phyloP scores from a whole-genome alignment of 2,329 filamentous ascomycete species.

The Pseudophaeomoniella oleicola region DNA sequence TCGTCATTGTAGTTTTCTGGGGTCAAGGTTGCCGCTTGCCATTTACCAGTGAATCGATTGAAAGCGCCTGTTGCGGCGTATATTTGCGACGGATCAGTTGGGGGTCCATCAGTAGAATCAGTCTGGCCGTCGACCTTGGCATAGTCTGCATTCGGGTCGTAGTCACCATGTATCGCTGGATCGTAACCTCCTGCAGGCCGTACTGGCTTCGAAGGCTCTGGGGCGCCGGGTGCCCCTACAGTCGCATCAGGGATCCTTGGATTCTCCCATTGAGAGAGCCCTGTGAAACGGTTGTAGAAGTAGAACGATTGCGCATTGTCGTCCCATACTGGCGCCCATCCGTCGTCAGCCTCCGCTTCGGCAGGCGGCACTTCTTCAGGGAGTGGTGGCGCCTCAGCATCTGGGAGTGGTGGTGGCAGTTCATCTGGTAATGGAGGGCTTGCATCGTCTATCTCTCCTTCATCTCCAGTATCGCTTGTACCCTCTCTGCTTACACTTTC shows the following conservation, averaged over 20 bases:
- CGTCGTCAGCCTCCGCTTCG: conserved; percentile 38
- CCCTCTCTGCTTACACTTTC: not conserved
- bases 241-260: conserved; percentile 50
- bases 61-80: conserved; percentile 64
- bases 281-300: conserved; percentile 72
- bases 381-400: conserved; percentile 29
- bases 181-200: conserved; percentile 63
- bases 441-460: not conserved
- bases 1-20: conserved; percentile 74
- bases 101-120: conserved; percentile 17
- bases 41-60: conserved; percentile 79
- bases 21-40: conserved; percentile 52
- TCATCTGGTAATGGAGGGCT: conserved; percentile 5
- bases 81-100: conserved; percentile 28
- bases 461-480: not conserved
- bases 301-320: conserved; percentile 54
- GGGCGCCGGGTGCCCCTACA: conserved; percentile 12
- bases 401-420: conserved; percentile 24
- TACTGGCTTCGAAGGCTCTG: conserved; percentile 18
- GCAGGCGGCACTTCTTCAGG: conserved; percentile 39
- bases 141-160: conserved; percentile 93
- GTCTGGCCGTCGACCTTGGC: conserved; percentile 43
- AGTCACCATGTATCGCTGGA: conserved; percentile 88
- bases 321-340: conserved; percentile 76
- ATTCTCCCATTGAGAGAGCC: conserved; percentile 70